Conservation (phyloP, 2,329 filamentous ascomycete species). For the Neocucurbitaria cava region DNA sequence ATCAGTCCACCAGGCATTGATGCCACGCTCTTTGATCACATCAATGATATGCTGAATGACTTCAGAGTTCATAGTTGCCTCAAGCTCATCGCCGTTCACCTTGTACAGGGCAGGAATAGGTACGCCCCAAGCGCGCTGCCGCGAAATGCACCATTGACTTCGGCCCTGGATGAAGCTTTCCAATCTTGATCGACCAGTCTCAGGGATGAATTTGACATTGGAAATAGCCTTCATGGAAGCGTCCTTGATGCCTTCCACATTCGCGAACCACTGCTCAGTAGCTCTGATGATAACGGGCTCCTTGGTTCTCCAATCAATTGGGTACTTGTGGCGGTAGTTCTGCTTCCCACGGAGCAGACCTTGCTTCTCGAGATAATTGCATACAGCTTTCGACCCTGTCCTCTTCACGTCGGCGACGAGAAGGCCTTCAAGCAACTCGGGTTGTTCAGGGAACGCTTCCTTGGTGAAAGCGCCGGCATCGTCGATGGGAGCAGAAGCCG, state of each 20-base stretch:
- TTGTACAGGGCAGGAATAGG: constrained; percentile 92
- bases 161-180: constrained; percentile 86
- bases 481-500: constrained; percentile 81
- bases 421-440: constrained; percentile 71
- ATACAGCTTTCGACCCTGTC: constrained; percentile 62
- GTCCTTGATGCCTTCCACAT: constrained; percentile 82
- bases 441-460: constrained; percentile 76
- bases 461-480: constrained; percentile 81
- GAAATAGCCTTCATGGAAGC: constrained; percentile 73
- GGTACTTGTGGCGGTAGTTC: constrained; percentile 86
- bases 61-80: constrained; percentile 78
- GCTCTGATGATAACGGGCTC: constrained; percentile 88
- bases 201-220: constrained; percentile 79
- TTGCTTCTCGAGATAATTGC: constrained; percentile 67
- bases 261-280: constrained; percentile 97
- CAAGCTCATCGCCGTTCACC: constrained; percentile 62
- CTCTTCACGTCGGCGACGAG: constrained; percentile 73
- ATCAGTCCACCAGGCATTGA: constrained; percentile 96
- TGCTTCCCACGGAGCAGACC: constrained; percentile 71
- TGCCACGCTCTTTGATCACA: constrained; percentile 76
- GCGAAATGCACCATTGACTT: constrained; percentile 97
- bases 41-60: constrained; percentile 85
- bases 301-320: constrained; percentile 97
- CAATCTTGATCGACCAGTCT: constrained; percentile 74
- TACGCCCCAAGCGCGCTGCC: constrained; percentile 94